Percentiles rank a stretch among this genome's conserved stretches.
Evolutionary conservation across 805 yeast species (phyloP).

Genomic region (Barnettozyma populi): DNA sequence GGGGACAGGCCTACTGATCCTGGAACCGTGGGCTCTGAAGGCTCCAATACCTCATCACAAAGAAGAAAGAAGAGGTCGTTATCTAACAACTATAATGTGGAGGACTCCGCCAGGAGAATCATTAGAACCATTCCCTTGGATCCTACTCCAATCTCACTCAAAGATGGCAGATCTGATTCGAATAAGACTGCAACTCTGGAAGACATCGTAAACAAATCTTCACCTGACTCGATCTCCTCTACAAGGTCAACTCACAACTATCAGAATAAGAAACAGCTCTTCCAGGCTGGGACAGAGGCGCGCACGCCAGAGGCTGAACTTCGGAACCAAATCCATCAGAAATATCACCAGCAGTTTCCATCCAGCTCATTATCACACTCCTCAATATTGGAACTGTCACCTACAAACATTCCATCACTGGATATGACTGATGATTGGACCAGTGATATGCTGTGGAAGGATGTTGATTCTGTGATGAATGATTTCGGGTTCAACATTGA

Average conservation of each 20-base stretch:
- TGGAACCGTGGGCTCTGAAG: slow-evolving; percentile 31
- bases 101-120: slow-evolving; percentile 65
- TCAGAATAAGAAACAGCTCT: neutral
- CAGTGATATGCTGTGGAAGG: slow-evolving; percentile 51
- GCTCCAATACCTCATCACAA: slow-evolving; percentile 29
- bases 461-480: slow-evolving; percentile 84
- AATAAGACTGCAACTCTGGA: slow-evolving; percentile 11
- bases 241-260: neutral
- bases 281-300: neutral
- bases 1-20: slow-evolving; percentile 21
- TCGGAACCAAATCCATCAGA: slow-evolving; percentile 2
- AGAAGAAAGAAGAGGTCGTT: slow-evolving; percentile 40
- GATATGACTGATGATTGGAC: slow-evolving; percentile 39
- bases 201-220: slow-evolving; percentile 18
- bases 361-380: neutral
- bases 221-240: slow-evolving; percentile 13
- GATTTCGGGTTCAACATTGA: slow-evolving; percentile 82
- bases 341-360: neutral
- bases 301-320: slow-evolving; percentile 4
- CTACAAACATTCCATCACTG: slow-evolving; percentile 23
- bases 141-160: slow-evolving; percentile 61
- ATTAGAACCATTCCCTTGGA: slow-evolving; percentile 77
- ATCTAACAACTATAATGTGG: slow-evolving; percentile 56
- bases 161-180: slow-evolving; percentile 14
- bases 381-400: slow-evolving; percentile 12